These are phyloP conservation scores for Psidium friedrichsthalianum DNA, from an alignment of 345 rosid genomes.

Conservation along the genomic window DNA sequence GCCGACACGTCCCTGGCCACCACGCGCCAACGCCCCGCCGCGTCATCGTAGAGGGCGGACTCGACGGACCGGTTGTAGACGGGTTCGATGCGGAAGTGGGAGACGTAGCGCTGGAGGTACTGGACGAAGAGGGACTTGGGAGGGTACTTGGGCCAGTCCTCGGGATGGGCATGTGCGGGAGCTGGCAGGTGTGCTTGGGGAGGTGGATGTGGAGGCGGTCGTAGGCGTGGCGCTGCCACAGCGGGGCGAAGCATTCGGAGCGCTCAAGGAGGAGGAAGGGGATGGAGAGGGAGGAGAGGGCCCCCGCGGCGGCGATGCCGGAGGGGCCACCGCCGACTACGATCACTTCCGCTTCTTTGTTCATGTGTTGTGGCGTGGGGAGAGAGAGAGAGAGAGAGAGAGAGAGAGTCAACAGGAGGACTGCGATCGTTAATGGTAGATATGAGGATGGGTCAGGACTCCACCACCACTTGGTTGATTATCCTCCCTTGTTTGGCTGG, in stretches of 20 bases:
- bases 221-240: slow-evolving; percentile 57
- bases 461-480: not conserved
- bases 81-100: slow-evolving; percentile 45
- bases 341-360: slow-evolving; percentile 16
- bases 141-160: slow-evolving; percentile 25
- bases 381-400: no score
- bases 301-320: slow-evolving; percentile 60
- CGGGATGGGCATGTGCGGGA: slow-evolving; percentile 42
- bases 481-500: not conserved
- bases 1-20: slow-evolving; percentile 30
- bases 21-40: slow-evolving; percentile 28
- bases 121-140: slow-evolving; percentile 36
- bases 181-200: slow-evolving; percentile 39
- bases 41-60: slow-evolving; percentile 28
- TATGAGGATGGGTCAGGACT: not conserved
- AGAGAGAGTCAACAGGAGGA: not conserved
- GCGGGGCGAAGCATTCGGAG: slow-evolving; percentile 48
- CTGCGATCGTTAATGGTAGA: not conserved
- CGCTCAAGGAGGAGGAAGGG: slow-evolving; percentile 61
- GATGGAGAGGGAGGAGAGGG: slow-evolving; percentile 36
- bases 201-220: slow-evolving; percentile 76
- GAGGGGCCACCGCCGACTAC: slow-evolving; percentile 74
- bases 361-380: not conserved
- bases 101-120: slow-evolving; percentile 48
- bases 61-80: slow-evolving; percentile 31